Base-by-base conservation (phyloP, 2,329 filamentous ascomycete species). In the Elsinoe perseae region DNA sequence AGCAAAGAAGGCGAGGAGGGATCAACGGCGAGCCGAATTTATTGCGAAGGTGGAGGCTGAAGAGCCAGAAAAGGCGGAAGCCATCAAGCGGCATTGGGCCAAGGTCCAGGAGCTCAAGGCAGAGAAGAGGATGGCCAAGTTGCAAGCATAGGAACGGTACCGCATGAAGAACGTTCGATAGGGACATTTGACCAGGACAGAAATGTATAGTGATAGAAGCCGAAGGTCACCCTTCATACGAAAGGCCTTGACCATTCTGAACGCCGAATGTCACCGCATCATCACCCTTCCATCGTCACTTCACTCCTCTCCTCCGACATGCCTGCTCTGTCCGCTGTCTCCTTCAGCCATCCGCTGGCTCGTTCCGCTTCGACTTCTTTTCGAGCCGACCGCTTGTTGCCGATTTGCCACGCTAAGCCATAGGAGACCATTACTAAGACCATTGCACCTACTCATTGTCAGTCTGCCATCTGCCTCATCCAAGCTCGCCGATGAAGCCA, bases 31-130 rank as follows among this genome's bases (percentile, higher is more conserved):
- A 7, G 48, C 48, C 14, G 30, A 34, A n/a, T 52, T 52, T 12
- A 52, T 52, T 20, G 48, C 48, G 14, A 52, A 52, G 28, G 48
- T 52, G 16, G 48, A 52, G 10, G 48, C 48, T 20, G 48, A 38
- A 30, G 30, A 52, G 28, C 48, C 48, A 16, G 48, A 52, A 12
- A 52, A 52, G 32, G 48, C 48, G 4, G 28, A 28, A 10, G 48
- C 28, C 7, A 52, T 52, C 30, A 52, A 20, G 30, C 18, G 20
- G 48, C 48, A 52, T 38, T 52, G 48, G 48, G 48, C 28, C 6
- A 52, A 32, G 32, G 28, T 52, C 5, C n/a, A 52, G 12, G 48
- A 52, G 21, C 6, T 52, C 10, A 25, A 32, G 48, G 12, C 32
- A 3, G 20, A 25, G 30, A 52, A 52, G 48, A 32, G 32, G 21